Evolutionary conservation across 345 rosid species (phyloP).

Genomic region (Acer yangbiense): DNA sequence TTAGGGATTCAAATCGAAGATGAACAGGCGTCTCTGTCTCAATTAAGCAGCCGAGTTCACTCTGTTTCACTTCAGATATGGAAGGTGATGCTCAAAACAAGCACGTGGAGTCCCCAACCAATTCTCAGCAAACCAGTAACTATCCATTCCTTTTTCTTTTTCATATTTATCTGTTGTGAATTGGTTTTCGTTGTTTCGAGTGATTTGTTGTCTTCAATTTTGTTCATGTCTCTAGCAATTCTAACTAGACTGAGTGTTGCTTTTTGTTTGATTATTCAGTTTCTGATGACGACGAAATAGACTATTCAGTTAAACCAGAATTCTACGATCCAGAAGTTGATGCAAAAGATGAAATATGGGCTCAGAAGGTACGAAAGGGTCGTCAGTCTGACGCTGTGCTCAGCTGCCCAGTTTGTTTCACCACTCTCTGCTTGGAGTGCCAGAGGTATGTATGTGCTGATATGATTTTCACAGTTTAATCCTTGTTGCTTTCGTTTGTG

Average conservation of each 20-base stretch:
- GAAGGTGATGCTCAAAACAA: slow-evolving; percentile 20
- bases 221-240: too few species aligned
- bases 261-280: slow-evolving; percentile 34
- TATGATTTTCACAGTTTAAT: too few species aligned
- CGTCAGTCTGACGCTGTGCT: slow-evolving; percentile 72
- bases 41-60: neutral
- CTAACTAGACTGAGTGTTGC: neutral
- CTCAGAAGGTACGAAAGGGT: slow-evolving; percentile 52
- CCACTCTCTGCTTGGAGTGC: slow-evolving; percentile 75
- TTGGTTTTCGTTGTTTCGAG: too few species aligned
- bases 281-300: slow-evolving; percentile 80
- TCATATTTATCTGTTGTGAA: neutral
- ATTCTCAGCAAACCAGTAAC: slow-evolving; percentile 48
- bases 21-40: neutral
- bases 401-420: slow-evolving; percentile 88
- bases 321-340: slow-evolving; percentile 75
- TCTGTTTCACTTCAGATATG: slow-evolving; percentile 16
- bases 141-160: neutral
- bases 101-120: slow-evolving; percentile 35
- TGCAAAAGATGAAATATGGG: slow-evolving; percentile 70
- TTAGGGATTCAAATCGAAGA: neutral
- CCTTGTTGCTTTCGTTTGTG: too few species aligned
- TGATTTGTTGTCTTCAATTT: too few species aligned
- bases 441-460: slow-evolving; percentile 53
- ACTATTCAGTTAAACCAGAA: slow-evolving; percentile 67